Conservation (phyloP, 495 filamentous ascomycete genomes). For the Penicillium egyptiacum region DNA sequence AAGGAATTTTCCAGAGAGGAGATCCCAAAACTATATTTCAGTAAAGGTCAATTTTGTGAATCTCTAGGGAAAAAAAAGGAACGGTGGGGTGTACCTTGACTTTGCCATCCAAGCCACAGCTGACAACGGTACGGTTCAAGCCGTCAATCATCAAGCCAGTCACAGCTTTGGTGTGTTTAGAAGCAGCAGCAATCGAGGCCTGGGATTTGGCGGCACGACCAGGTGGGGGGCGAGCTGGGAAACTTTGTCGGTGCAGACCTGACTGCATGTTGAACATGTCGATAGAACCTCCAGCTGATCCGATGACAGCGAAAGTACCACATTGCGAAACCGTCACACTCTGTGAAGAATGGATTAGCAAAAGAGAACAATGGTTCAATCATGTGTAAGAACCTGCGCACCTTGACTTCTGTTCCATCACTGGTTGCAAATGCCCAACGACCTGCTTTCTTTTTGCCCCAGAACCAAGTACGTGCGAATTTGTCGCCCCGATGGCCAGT, state of each 20-base stretch:
- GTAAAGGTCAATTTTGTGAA: constrained; percentile 7
- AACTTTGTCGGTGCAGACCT: constrained; percentile 78
- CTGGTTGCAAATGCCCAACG: constrained; percentile 89
- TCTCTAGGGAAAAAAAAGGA: not conserved
- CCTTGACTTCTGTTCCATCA: constrained; percentile 76
- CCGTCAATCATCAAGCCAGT: constrained; percentile 84
- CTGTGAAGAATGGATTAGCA: constrained; percentile 31
- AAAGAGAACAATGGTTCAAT: not conserved
- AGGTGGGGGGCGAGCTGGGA: constrained; percentile 68
- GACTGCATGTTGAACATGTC: constrained; percentile 98
- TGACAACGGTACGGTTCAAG: constrained; percentile 78
- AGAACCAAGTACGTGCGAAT: constrained; percentile 93
- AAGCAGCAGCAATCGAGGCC: constrained; percentile 23
- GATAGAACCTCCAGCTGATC: constrained; percentile 76
- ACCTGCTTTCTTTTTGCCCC: constrained; percentile 88
- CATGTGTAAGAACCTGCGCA: constrained; percentile 22
- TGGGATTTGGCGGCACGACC: constrained; percentile 44
- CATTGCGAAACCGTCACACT: constrained; percentile 86
- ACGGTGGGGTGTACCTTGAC: constrained; percentile 59
- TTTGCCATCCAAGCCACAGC: constrained; percentile 87
- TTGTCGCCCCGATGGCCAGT: constrained; percentile 89
- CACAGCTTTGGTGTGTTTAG: constrained; percentile 76
- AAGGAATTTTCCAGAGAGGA: constrained; percentile 70
- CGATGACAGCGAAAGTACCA: constrained; percentile 91
- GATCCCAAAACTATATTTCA: constrained; percentile 78